Evolutionary conservation across 2,329 filamentous ascomycete genomes (phyloP).

Genomic region (Penicillium sp.): DNA sequence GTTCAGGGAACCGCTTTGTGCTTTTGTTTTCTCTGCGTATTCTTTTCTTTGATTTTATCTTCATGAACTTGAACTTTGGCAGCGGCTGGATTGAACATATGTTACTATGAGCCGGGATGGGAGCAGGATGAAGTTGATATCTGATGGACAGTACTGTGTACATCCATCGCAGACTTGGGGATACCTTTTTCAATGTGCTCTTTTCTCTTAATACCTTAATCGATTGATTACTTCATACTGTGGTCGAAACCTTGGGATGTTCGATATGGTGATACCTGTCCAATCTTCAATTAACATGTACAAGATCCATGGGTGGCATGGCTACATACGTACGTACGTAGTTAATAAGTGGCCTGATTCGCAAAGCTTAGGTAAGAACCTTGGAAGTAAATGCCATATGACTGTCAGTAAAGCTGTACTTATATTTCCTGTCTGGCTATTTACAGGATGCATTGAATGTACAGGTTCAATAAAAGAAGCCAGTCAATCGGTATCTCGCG

Average conservation of each 20-base stretch:
- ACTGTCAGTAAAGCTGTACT: background rate
- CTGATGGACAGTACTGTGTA: background rate
- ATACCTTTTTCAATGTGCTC: background rate
- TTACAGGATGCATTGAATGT: background rate
- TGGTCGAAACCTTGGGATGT: background rate
- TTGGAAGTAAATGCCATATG: background rate
- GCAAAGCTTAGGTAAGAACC: background rate
- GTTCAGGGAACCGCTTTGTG: background rate
- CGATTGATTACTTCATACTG: background rate
- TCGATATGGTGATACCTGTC: background rate
- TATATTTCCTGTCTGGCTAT: background rate
- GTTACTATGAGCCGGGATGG: background rate
- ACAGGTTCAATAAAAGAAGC: background rate
- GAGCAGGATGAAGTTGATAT: background rate
- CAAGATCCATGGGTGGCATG: background rate
- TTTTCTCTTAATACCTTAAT: background rate
- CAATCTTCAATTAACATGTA: background rate
- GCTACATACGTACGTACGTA: background rate
- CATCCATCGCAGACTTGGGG: background rate
- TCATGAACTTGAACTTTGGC: background rate
- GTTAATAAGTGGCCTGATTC: background rate
- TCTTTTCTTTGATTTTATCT: background rate
- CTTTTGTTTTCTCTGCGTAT: background rate
- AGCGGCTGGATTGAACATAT: constrained; percentile 1
- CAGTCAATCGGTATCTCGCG: constrained; percentile 1